These are phyloP conservation scores for Neurospora sp. DNA, from an alignment of 495 filamentous ascomycete genomes.

Conservation along the genomic window DNA sequence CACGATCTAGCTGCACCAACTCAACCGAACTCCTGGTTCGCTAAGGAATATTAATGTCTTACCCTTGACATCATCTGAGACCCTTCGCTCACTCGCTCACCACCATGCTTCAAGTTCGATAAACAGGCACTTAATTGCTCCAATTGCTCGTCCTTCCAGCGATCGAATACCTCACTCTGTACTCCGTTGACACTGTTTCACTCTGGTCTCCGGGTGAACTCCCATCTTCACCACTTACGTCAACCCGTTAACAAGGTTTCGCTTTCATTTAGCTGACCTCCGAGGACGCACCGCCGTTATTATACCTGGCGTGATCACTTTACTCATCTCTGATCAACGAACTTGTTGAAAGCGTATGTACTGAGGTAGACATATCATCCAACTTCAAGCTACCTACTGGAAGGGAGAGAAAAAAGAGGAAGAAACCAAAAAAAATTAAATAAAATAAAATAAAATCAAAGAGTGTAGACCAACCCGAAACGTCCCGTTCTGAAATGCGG, in stretches of 20 bases:
- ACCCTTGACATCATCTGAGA: background rate
- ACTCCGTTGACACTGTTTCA: background rate
- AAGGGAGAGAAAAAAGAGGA: too few species aligned
- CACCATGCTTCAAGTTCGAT: background rate
- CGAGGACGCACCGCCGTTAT: background rate
- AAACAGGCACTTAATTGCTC: background rate
- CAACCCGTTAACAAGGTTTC: background rate
- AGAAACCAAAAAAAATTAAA: too few species aligned
- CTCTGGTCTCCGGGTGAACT: background rate
- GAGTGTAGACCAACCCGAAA: too few species aligned
- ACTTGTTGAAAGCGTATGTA: too few species aligned
- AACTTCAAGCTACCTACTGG: too few species aligned
- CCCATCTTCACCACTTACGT: background rate
- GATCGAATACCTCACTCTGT: background rate
- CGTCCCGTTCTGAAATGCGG: too few species aligned
- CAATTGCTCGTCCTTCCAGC: background rate
- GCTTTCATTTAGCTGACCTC: background rate
- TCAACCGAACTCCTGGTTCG: background rate
- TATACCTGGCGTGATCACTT: too few species aligned
- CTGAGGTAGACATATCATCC: too few species aligned
- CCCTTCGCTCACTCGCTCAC: background rate
- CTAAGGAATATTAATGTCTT: background rate
- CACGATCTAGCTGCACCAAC: background rate
- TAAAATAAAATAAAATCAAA: too few species aligned
- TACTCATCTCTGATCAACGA: too few species aligned